Base-by-base conservation (phyloP, 2,329 filamentous ascomycete species). In the Xenoacremonium recifei region DNA sequence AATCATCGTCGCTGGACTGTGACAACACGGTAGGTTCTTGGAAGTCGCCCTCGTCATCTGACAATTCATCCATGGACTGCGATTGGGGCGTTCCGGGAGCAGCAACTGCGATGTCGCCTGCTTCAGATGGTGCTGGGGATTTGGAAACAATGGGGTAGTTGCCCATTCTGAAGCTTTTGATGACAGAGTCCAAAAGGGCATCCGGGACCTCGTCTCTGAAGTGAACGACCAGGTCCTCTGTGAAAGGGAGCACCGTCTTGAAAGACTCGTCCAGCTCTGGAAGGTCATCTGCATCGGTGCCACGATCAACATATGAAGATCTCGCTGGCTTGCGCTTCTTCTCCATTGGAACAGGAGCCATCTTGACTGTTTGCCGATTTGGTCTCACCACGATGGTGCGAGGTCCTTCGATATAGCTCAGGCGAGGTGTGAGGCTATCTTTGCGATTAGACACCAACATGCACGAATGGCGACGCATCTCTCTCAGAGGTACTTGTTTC, bases 191-290 rank as follows among this genome's bases (percentile, higher is more conserved):
- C 2, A 82, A 58, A 0, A 73, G 54, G 2, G 58, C 45, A 44
- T 77, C 68, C 0, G 59, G 55, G 1, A 61, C 58, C 2, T 70
- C 69, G 7, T 71, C 67, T 12, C 70, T 73, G 41, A 84, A 71
- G 34, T 77, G 67, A 18, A 85, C 65, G 3, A 82, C 68, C 2
- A 82, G 55, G 46, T 84, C 76, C 52, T 84, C 81, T 1, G 67
- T 53, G 31, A 79, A 60, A 0, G 75, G 71, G 17, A 84, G 64
- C 1, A 80, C 67, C 1, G 74, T 65, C 23, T 69, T 62, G 29
- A 70, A 69, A 0, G 56, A 40, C 13, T 54, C 44, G 7, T 59
- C 40, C 6, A 45, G 30, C 12, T 51, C 48, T 2, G 47, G 19
- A 12, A 58, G 40, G 2, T 63, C 51, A 6, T 55, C 57, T 2